Percentiles rank a stretch among this genome's conserved stretches.
phyloP scores from a whole-genome alignment of 2,329 filamentous ascomycete species.

The Tolypocladium sp. region DNA sequence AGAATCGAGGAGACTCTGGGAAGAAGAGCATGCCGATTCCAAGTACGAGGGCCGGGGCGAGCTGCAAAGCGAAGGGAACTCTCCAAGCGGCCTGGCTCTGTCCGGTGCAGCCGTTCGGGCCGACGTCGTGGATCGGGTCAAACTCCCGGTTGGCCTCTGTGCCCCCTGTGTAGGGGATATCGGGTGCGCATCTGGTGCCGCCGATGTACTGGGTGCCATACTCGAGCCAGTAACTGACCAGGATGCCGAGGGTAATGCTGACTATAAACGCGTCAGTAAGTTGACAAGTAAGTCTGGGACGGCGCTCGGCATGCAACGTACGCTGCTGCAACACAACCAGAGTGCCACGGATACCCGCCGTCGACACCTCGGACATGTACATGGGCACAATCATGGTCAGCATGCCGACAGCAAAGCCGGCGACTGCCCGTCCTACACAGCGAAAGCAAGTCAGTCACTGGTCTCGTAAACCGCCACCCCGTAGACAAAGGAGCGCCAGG shows the following conservation, averaged over 20 bases:
- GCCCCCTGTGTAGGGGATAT: conserved; percentile 35
- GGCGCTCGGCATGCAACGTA: not conserved
- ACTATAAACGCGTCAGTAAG: conserved; percentile 3
- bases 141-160: conserved; percentile 26
- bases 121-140: conserved; percentile 31
- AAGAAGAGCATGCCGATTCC: conserved; percentile 46
- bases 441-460: not conserved
- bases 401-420: conserved; percentile 33
- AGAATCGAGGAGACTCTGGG: conserved; percentile 25
- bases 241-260: conserved; percentile 31
- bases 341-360: conserved; percentile 37
- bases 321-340: conserved; percentile 34
- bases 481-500: not conserved
- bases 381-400: conserved; percentile 30
- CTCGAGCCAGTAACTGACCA: conserved; percentile 32
- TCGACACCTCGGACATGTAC: conserved; percentile 38
- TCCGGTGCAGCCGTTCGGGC: conserved; percentile 29
- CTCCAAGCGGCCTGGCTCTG: conserved; percentile 35
- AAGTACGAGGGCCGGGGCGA: conserved; percentile 46
- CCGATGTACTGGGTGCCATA: conserved; percentile 31
- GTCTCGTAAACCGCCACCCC: too few species aligned
- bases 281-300: not conserved
- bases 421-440: conserved; percentile 22
- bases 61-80: conserved; percentile 40
- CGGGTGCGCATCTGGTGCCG: conserved; percentile 35